Evolutionary conservation across 1,284 basidiomycete species (phyloP).

Genomic region (Pterula multifida): DNA sequence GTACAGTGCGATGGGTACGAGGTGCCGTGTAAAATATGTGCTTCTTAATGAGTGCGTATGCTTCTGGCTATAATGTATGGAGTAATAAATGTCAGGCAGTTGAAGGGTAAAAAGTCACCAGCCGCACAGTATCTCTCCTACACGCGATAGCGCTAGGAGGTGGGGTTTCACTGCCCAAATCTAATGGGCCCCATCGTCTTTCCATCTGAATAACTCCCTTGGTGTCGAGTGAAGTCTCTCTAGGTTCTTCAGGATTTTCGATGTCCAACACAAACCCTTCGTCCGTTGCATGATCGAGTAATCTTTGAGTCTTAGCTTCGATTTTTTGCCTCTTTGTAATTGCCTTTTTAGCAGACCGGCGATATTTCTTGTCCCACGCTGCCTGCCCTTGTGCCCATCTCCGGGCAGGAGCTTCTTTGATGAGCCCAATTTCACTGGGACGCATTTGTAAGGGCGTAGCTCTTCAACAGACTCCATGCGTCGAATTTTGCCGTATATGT

Average conservation of each 20-base stretch:
- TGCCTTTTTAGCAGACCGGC: conserved; percentile 25
- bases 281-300: conserved; percentile 32
- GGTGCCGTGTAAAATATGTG: conserved; percentile 45
- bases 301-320: conserved; percentile 24
- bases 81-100: conserved; percentile 2
- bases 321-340: conserved; percentile 27
- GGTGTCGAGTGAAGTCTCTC: background rate
- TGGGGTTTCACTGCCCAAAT: conserved; percentile 45
- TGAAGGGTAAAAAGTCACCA: conserved; percentile 1
- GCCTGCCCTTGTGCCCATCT: conserved; percentile 49
- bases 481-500: conserved; percentile 51
- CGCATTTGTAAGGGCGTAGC: conserved; percentile 45
- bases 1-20: conserved; percentile 39
- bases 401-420: conserved; percentile 49
- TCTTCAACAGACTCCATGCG: conserved; percentile 57
- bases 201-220: conserved; percentile 24
- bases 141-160: conserved; percentile 54
- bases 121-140: conserved; percentile 43
- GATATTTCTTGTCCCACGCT: conserved; percentile 43
- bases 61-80: conserved; percentile 28
- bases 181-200: conserved; percentile 41
- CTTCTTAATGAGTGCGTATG: conserved; percentile 44
- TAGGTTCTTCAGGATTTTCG: conserved; percentile 7
- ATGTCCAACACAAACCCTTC: conserved; percentile 30
- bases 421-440: conserved; percentile 49